Evolutionary conservation across 306 rosid species (phyloP).

Genomic region (Alnus rubra): DNA sequence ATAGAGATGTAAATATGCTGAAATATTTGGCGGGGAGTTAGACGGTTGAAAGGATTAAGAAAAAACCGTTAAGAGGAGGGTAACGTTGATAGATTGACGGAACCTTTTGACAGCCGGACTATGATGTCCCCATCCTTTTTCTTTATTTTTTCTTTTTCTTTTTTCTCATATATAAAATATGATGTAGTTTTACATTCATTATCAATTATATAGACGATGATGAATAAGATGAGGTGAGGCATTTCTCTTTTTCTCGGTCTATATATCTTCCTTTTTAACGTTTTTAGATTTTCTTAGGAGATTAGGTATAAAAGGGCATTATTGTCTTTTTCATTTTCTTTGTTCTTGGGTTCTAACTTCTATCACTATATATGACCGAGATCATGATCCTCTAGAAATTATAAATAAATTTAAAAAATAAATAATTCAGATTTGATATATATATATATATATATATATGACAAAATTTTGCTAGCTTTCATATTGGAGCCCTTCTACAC

Average conservation of each 20-base stretch:
- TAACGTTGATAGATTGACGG: slow-evolving; percentile 23
- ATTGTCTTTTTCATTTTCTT: neutral
- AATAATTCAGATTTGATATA: too few species aligned
- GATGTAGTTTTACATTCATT: slow-evolving; percentile 41
- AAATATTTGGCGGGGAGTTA: slow-evolving; percentile 41
- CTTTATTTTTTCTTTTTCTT: slow-evolving; percentile 19
- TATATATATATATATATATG: too few species aligned
- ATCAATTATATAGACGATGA: slow-evolving; percentile 30
- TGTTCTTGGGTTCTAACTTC: too few species aligned
- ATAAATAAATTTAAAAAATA: too few species aligned
- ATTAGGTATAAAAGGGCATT: too few species aligned
- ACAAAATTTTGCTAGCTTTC: neutral
- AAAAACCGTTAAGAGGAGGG: slow-evolving; percentile 49
- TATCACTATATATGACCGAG: too few species aligned
- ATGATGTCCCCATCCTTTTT: slow-evolving; percentile 21
- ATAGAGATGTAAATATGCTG: slow-evolving; percentile 67
- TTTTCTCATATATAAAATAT: slow-evolving; percentile 24
- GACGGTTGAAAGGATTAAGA: slow-evolving; percentile 45
- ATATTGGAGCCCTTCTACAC: too few species aligned
- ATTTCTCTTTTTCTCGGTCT: slow-evolving; percentile 28
- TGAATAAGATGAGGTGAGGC: slow-evolving; percentile 51
- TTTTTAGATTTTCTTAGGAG: too few species aligned
- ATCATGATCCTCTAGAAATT: too few species aligned
- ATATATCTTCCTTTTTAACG: neutral
- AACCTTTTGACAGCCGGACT: slow-evolving; percentile 4